These are phyloP conservation scores for Ogataea hybrid DNA, from an alignment of 1,139 yeast species.

Conservation along the genomic window DNA sequence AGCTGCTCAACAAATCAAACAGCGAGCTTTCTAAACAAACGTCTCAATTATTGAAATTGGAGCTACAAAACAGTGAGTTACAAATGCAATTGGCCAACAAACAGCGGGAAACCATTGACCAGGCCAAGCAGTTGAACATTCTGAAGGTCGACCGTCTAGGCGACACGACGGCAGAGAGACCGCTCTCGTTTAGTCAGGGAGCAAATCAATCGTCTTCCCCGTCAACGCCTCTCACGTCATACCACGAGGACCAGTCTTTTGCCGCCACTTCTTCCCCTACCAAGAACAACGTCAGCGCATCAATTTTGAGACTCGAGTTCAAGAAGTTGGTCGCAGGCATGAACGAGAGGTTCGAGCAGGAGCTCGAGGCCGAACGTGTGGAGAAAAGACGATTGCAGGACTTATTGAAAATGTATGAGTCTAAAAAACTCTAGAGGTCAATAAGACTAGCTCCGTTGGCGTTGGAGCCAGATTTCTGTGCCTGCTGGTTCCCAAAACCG, in stretches of 20 bases:
- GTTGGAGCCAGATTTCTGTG: slow-evolving; percentile 8
- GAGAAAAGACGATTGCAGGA: slow-evolving; percentile 51
- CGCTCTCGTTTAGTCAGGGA: slow-evolving; percentile 4
- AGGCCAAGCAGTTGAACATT: slow-evolving; percentile 48
- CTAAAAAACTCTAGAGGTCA: slow-evolving; percentile 29
- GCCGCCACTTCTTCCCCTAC: slow-evolving; percentile 34
- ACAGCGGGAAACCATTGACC: slow-evolving; percentile 44
- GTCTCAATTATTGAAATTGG: slow-evolving; percentile 32
- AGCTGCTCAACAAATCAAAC: slow-evolving; percentile 37
- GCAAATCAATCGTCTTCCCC: slow-evolving; percentile 11
- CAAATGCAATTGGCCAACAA: slow-evolving; percentile 37
- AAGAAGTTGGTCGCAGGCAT: slow-evolving; percentile 63
- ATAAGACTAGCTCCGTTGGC: slow-evolving; percentile 36
- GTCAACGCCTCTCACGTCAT: slow-evolving; percentile 19
- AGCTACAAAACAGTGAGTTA: slow-evolving; percentile 33
- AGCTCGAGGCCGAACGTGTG: slow-evolving; percentile 53
- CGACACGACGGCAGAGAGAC: slow-evolving; percentile 10
- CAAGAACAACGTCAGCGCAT: slow-evolving; percentile 29
- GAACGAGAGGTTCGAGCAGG: slow-evolving; percentile 59
- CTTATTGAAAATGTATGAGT: slow-evolving; percentile 36
- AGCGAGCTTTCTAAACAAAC: slow-evolving; percentile 34
- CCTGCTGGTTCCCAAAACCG: slow-evolving; percentile 76
- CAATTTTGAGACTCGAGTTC: slow-evolving; percentile 66
- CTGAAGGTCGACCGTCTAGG: slow-evolving; percentile 52
- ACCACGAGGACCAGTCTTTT: slow-evolving; percentile 3